A percentile compares a stretch with the other conserved stretches of the same genome.
phyloP scores from a whole-genome alignment of 2,329 filamentous ascomycete genomes.

The Microdochium nivale region DNA sequence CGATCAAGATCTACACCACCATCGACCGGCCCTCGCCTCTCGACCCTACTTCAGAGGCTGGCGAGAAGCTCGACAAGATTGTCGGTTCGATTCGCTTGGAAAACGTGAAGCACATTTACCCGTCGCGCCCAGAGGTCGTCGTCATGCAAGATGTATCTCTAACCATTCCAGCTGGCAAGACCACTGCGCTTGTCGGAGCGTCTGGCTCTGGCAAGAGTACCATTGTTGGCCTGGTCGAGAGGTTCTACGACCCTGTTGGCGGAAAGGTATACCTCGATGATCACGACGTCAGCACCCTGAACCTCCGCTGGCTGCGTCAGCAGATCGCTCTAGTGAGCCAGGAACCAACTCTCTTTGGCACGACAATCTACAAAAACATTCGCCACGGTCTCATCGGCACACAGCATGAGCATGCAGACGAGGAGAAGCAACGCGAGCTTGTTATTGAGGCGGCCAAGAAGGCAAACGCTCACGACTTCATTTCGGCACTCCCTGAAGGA shows the following conservation, averaged over 20 bases:
- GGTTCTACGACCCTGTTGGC: conserved; percentile 85
- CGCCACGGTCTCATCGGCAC: conserved; percentile 86
- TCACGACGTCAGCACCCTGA: conserved; percentile 70
- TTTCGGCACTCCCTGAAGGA: conserved; percentile 70
- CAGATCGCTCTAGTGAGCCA: conserved; percentile 91
- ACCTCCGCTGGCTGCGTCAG: conserved; percentile 83
- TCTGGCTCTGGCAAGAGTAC: conserved; percentile 94
- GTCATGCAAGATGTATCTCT: conserved; percentile 82
- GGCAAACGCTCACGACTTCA: conserved; percentile 92
- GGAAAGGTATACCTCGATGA: conserved; percentile 77
- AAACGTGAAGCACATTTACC: conserved; percentile 87
- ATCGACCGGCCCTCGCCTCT: conserved; percentile 84
- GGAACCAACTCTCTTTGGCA: conserved; percentile 84
- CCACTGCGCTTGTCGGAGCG: conserved; percentile 85
- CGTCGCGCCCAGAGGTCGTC: conserved; percentile 80
- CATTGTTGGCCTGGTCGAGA: conserved; percentile 84
- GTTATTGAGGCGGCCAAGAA: conserved; percentile 77
- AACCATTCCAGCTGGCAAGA: conserved; percentile 77
- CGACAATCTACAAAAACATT: conserved; percentile 85
- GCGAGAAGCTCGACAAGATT: conserved; percentile 64
- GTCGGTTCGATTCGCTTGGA: conserved; percentile 73
- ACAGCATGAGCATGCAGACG: conserved; percentile 56
- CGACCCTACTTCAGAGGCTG: conserved; percentile 63
- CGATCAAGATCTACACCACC: conserved; percentile 85
- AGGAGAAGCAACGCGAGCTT: conserved; percentile 61